These are phyloP conservation scores for Hylodesmum podocarpum DNA, from an alignment of 306 rosid genomes.

Conservation along the genomic window DNA sequence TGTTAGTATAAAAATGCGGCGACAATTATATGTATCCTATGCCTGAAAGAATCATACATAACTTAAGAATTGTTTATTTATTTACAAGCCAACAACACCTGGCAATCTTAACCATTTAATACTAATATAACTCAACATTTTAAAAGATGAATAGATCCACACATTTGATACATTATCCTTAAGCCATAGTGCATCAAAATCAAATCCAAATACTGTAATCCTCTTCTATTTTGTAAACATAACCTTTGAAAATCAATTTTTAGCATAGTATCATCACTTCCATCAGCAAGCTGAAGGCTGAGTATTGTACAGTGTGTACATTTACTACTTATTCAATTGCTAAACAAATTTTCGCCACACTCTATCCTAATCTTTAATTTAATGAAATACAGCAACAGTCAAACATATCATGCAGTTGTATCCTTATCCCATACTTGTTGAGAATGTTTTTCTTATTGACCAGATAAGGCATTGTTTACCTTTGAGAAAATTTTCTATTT, in stretches of 20 bases:
- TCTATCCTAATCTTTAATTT: neutral
- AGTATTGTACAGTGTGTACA: neutral
- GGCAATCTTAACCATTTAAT: slow-evolving; percentile 1
- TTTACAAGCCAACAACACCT: neutral
- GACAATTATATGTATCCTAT: too few species aligned
- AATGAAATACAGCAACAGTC: neutral
- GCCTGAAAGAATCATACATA: neutral
- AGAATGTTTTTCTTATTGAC: neutral
- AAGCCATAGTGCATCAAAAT: neutral
- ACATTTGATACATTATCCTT: neutral
- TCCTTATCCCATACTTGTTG: neutral
- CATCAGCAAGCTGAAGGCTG: neutral
- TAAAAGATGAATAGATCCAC: neutral
- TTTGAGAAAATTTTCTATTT: too few species aligned
- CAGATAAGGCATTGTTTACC: too few species aligned
- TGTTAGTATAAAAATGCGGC: too few species aligned
- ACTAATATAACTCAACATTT: neutral
- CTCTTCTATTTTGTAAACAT: neutral
- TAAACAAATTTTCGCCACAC: neutral
- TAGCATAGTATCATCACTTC: neutral
- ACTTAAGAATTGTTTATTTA: neutral
- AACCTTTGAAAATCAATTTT: neutral
- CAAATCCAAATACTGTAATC: neutral
- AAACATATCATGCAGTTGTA: neutral
- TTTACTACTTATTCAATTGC: neutral